These are phyloP conservation scores for Skeletonema marinoi DNA, from an alignment of 108 stramenopile species.

Conservation along the genomic window DNA sequence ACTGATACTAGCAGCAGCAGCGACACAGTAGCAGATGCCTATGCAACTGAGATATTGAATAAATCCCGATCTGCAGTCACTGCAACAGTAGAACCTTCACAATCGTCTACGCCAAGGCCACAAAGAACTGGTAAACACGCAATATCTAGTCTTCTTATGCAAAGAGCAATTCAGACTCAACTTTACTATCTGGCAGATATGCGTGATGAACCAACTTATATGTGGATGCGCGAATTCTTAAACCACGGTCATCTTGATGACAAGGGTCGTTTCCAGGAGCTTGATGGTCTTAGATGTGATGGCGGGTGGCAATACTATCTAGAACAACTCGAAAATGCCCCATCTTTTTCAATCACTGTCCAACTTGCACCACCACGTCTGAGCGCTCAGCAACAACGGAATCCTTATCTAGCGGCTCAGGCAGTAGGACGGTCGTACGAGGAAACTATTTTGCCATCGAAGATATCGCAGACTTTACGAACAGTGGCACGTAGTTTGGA, in stretches of 20 bases:
- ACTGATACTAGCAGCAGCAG: neutral
- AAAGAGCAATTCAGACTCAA: slow-evolving; percentile 11
- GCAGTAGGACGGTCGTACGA: slow-evolving; percentile 6
- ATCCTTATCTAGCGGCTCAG: slow-evolving; percentile 3
- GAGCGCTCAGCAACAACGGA: slow-evolving; percentile 6
- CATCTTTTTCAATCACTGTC: slow-evolving; percentile 1
- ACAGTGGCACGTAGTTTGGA: slow-evolving; percentile 7
- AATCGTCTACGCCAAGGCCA: neutral
- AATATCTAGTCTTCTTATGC: slow-evolving; percentile 7
- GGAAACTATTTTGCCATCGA: neutral
- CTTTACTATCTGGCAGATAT: slow-evolving; percentile 6
- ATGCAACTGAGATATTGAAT: neutral
- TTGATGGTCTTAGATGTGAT: neutral
- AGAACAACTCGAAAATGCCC: neutral
- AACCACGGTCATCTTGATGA: slow-evolving; percentile 1
- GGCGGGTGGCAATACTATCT: slow-evolving; percentile 6
- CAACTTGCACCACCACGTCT: slow-evolving; percentile 3
- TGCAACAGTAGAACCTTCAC: neutral
- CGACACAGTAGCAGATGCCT: neutral
- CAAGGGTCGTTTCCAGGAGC: slow-evolving; percentile 6
- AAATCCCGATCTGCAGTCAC: neutral
- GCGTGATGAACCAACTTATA: slow-evolving; percentile 5
- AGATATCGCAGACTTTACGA: slow-evolving; percentile 9
- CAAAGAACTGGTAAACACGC: slow-evolving; percentile 5
- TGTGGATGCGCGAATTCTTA: slow-evolving; percentile 4